Conservation (phyloP, 2,329 filamentous ascomycete species). For the Elsinoe arachidis region DNA sequence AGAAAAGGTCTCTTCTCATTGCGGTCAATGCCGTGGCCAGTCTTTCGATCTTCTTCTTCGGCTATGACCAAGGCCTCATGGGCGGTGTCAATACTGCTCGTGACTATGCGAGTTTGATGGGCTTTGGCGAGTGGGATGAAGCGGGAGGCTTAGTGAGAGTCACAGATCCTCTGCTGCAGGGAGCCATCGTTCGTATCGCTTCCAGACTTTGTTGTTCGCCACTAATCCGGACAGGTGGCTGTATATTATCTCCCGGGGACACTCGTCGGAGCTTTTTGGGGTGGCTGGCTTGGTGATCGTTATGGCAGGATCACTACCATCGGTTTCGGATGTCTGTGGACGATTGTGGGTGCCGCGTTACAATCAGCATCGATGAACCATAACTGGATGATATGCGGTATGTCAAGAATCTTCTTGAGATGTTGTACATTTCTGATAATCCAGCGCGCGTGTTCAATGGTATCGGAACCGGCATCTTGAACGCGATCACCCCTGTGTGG, state of each 20-base stretch:
- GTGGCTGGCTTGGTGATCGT: conserved; percentile 56
- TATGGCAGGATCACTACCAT: conserved; percentile 57
- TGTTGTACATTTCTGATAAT: background rate
- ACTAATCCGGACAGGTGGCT: conserved; percentile 27
- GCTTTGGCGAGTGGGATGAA: conserved; percentile 50
- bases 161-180: conserved; percentile 52
- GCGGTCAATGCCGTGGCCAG: conserved; percentile 56
- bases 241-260: conserved; percentile 51
- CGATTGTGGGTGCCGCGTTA: conserved; percentile 47
- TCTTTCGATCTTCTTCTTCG: conserved; percentile 62
- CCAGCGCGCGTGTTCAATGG: conserved; percentile 18
- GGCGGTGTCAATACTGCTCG: conserved; percentile 58
- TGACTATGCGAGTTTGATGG: conserved; percentile 57
- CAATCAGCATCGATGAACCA: conserved; percentile 59
- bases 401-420: background rate
- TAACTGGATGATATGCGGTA: conserved; percentile 58
- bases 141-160: conserved; percentile 42
- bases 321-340: conserved; percentile 44
- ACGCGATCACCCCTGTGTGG: conserved; percentile 63
- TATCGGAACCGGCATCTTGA: conserved; percentile 60
- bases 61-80: conserved; percentile 38
- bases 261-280: conserved; percentile 53
- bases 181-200: conserved; percentile 42
- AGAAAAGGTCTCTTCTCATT: conserved; percentile 50
- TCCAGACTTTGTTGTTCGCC: too few relatives aligned